Base-by-base conservation (phyloP, 208 protist genomes). In the Strigomonas culicis region DNA sequence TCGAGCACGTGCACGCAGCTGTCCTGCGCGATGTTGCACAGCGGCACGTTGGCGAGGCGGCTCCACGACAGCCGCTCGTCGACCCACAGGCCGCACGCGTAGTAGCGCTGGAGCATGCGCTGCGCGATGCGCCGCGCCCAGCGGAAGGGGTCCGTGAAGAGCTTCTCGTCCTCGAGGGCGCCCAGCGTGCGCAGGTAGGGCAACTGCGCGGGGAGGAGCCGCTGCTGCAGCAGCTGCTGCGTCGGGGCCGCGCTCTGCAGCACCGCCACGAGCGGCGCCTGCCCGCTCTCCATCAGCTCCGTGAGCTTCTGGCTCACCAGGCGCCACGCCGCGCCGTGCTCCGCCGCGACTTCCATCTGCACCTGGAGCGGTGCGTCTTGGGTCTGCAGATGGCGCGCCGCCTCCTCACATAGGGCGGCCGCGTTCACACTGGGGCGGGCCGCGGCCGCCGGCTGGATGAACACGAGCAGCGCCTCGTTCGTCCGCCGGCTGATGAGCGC, bases 1-100 rank as follows among this genome's bases (percentile, higher is more conserved):
- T 96, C 91, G 43, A 93, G 77, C 28, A 80, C 85, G 63, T 92
- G 84, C 74, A 87, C 86, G 62, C 84, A 88, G 60, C 84, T 92
- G 68, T 96, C 91, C 59, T 91, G 82, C 11, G 72, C 80, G 19
- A 96, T 71, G 70, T 96, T 96, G 71, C 91, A 94, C 1, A 94
- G 47, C 46, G 91, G 91, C 28, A 96, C 83, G n/a, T 77, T 76
- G 2, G 86, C 77, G 39, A 91, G 11, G 25, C 91, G 78, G 50
- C 86, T 92, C 75, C 93, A 77, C 41, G 82, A 76, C 28, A 96
- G 61, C 4, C 84, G 81, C 73, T 96, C 88, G 68, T 94, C 82
- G 25, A 93, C 76, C 88, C 87, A 94, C 36, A 93, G 65, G 6
- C 79, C 52, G 7, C 84, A 90, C 7, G 91, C 85, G 56, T 82